Conservation (phyloP, 371 early-diverging fungal genomes). For the Rhizopus delemar region DNA sequence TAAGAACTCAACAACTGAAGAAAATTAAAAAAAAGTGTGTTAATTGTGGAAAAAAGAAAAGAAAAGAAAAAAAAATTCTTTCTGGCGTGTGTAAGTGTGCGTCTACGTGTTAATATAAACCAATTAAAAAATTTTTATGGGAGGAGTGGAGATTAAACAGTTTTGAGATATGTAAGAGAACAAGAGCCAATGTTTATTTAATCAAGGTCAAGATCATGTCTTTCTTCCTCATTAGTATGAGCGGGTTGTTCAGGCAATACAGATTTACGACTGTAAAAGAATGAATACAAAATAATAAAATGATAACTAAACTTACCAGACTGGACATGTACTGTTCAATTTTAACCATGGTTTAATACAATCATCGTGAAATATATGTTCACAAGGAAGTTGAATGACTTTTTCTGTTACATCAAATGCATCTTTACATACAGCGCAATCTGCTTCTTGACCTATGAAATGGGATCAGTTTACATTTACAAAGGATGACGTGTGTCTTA, state of each 20-base stretch:
- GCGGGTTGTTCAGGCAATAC: conserved; percentile 24
- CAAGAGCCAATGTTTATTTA: neutral
- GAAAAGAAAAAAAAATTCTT: conserved; percentile 3
- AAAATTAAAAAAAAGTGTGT: neutral
- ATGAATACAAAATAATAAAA: neutral
- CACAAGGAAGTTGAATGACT: conserved; percentile 73
- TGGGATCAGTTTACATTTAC: neutral
- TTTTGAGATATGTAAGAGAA: neutral
- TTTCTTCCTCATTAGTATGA: neutral
- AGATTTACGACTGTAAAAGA: conserved; percentile 35
- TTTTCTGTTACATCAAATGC: conserved; percentile 63
- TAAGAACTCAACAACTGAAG: conserved; percentile 2
- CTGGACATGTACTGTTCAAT: conserved; percentile 85
- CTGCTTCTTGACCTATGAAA: conserved; percentile 40
- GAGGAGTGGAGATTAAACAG: neutral
- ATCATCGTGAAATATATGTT: conserved; percentile 81
- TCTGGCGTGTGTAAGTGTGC: neutral
- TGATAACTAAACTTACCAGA: conserved; percentile 64
- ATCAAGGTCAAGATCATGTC: conserved; percentile 1
- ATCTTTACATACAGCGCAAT: conserved; percentile 85
- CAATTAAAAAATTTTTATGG: too few species aligned
- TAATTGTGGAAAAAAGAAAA: conserved; percentile 4
- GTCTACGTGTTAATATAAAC: too few species aligned
- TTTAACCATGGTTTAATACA: conserved; percentile 92
- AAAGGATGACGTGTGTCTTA: conserved; percentile 7